Conservation (phyloP, 225 moss, liverwort and hornwort genomes). For the Polytrichum commune region DNA sequence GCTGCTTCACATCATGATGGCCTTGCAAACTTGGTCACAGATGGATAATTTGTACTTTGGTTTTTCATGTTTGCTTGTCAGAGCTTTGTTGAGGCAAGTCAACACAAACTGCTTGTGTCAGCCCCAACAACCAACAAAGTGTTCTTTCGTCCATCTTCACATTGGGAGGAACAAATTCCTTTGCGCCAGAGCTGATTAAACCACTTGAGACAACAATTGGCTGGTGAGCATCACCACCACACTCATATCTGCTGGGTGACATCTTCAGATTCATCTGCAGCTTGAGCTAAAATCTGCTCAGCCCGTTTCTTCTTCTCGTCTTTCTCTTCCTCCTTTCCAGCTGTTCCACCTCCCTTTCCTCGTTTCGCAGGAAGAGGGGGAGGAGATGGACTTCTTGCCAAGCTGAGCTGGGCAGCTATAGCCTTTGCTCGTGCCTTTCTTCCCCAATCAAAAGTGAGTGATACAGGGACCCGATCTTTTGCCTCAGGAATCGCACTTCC, state of each 20-base stretch:
- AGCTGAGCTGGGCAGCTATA: slow-evolving; percentile 67
- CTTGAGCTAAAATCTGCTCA: slow-evolving; percentile 90
- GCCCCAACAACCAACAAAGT: too few species aligned
- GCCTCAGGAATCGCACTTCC: slow-evolving; percentile 61
- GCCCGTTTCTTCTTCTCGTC: slow-evolving; percentile 89
- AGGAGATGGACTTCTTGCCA: slow-evolving; percentile 62
- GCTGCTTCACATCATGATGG: too few species aligned
- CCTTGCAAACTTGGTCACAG: too few species aligned
- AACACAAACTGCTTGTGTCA: too few species aligned
- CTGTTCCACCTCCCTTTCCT: slow-evolving; percentile 45
- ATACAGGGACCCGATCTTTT: slow-evolving; percentile 77
- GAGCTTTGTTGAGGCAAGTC: too few species aligned
- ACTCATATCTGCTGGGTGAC: slow-evolving; percentile 40
- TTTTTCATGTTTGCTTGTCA: too few species aligned
- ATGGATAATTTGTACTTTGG: too few species aligned
- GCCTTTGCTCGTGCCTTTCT: slow-evolving; percentile 75
- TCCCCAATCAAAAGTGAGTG: slow-evolving; percentile 80
- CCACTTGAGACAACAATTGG: too few species aligned
- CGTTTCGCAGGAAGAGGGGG: slow-evolving; percentile 54
- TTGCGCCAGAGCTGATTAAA: too few species aligned
- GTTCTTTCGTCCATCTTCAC: too few species aligned
- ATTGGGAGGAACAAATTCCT: too few species aligned
- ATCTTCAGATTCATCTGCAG: slow-evolving; percentile 70
- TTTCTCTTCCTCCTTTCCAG: slow-evolving; percentile 86
- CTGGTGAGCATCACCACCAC: background rate